These are phyloP conservation scores for Claviceps capensis DNA, from an alignment of 2,329 filamentous ascomycete species.

Conservation along the genomic window DNA sequence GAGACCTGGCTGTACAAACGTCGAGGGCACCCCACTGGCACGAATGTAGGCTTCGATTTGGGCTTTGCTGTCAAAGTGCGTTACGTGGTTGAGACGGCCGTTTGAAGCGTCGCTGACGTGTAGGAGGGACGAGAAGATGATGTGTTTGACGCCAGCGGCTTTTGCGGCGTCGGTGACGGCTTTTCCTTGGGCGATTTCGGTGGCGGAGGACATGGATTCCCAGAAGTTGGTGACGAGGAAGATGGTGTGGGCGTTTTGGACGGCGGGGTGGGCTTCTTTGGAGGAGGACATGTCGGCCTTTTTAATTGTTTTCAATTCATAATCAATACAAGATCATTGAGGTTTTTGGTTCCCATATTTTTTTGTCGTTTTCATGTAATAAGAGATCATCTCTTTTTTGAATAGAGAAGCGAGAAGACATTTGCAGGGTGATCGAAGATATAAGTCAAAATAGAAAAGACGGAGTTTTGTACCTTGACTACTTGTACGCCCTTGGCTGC, in stretches of 20 bases:
- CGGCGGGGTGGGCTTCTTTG: conserved; percentile 20
- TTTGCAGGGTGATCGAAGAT: too few relatives aligned
- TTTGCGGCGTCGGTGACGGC: conserved; percentile 31
- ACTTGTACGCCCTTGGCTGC: conserved; percentile 28
- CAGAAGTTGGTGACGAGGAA: conserved; percentile 28
- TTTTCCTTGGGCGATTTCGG: conserved; percentile 29
- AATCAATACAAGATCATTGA: too few relatives aligned
- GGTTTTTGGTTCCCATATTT: too few relatives aligned
- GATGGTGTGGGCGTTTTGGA: conserved; percentile 29
- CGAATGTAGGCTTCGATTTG: conserved; percentile 44
- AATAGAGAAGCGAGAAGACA: too few relatives aligned
- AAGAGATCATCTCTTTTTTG: neutral
- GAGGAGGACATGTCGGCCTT: conserved; percentile 28
- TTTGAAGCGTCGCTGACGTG: conserved; percentile 23
- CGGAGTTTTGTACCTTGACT: conserved; percentile 11
- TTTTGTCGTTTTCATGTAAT: neutral
- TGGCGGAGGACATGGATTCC: conserved; percentile 19
- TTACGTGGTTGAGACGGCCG: conserved; percentile 24
- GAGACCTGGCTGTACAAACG: conserved; percentile 36
- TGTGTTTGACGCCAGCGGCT: conserved; percentile 28
- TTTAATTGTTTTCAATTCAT: too few relatives aligned
- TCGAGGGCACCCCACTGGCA: conserved; percentile 28
- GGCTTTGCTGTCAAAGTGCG: conserved; percentile 44
- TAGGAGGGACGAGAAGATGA: conserved; percentile 32
- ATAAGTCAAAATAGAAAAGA: too few relatives aligned